Percentiles rank a stretch among this genome's conserved stretches.
These are phyloP conservation scores for Panicum virgatum DNA, from an alignment of 202 grass and related monocot genomes.

Conservation along the genomic window DNA sequence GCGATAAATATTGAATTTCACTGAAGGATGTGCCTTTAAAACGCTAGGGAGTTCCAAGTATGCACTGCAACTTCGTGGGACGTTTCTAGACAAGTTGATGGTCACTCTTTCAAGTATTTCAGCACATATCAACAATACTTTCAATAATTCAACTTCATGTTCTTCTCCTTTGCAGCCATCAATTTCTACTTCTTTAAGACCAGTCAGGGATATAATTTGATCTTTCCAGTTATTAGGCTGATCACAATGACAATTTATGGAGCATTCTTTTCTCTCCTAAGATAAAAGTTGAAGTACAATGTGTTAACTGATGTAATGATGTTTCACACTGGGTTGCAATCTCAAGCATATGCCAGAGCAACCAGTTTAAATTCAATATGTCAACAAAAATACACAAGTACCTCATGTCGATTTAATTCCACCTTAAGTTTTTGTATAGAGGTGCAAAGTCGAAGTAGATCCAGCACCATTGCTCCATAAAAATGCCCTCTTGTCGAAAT, in stretches of 20 bases:
- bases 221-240: slow-evolving; percentile 2
- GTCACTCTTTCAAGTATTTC: background rate
- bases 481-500: background rate
- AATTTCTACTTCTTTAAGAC: slow-evolving; percentile 11
- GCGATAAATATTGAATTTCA: slow-evolving; percentile 1
- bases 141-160: slow-evolving; percentile 10
- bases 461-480: slow-evolving; percentile 11
- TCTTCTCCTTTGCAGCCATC: background rate
- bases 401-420: background rate
- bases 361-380: background rate
- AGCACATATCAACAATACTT: background rate
- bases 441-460: background rate
- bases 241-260: background rate
- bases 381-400: background rate
- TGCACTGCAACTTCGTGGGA: background rate
- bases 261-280: background rate
- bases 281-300: background rate
- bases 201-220: background rate
- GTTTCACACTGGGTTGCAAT: background rate
- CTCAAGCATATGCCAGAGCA: background rate
- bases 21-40: background rate
- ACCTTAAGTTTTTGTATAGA: background rate
- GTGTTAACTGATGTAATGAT: background rate
- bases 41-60: background rate
- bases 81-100: background rate